Evolutionary conservation across 1,284 basidiomycete species (phyloP), one percentile per base, ranked within the genome.

Genomic region (Anthracocystis walkeri): DNA sequence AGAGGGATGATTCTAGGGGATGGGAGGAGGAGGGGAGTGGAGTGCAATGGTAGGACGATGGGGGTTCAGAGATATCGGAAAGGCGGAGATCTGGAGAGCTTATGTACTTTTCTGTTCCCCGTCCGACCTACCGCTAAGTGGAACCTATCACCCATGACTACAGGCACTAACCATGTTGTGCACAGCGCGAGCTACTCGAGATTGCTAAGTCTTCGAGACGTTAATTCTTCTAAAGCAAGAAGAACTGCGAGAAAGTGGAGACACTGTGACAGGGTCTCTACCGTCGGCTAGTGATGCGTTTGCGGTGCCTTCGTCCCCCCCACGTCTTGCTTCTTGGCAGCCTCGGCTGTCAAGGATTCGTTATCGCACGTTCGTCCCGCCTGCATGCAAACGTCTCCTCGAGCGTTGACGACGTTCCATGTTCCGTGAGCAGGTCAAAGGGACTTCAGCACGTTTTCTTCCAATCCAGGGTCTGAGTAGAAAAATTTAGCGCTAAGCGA

Each of bases 331-430:
- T 56, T 42, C 58, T 70, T 61, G 54, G 60, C 61, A 33, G 2
- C 51, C 55, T 71, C 68, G 68, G 68, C 63, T 71, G 51, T 50
- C 45, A 40, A 38, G 12, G n/a, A 42, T 42, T 25, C 50, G 63
- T 62, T 71, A 62, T 71, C 63, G 63, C 68, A 71, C 68, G 68
- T 71, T 71, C 68, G 62, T 58, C 46, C 54, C 49, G 20, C 45
- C 35, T 65, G 58, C 53, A 58, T 31, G 29, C n/a, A 21, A n/a
- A 33, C 21, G 31, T 35, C 38, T 35, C 29, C n/a, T 46, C 49
- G 35, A 21, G 35, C 48, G 8, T 49, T 50, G 42, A 51, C 48
- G 11, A 23, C 42, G 41, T 67, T 61, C 54, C 58, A 49, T 52
- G 31, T 53, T 45, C 7, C 40, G 51, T 11, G 7, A 11, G 27